These are phyloP conservation scores for Suhomyces tanzawaensis DNA, from an alignment of 805 yeast species.

Conservation along the genomic window DNA sequence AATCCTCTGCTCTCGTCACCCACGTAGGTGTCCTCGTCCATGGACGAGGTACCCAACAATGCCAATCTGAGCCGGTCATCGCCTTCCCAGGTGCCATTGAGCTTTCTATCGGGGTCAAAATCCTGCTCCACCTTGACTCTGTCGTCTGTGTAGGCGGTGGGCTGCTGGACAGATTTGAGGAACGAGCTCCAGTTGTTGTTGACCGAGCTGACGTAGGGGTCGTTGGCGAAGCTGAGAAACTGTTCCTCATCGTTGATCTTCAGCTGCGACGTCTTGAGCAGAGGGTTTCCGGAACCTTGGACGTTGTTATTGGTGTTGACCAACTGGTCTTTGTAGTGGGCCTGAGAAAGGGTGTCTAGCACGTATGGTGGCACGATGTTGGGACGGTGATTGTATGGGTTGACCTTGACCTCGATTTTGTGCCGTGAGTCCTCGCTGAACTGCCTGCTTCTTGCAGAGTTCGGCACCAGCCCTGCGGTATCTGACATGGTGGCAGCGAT, in stretches of 20 bases:
- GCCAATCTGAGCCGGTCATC: slow-evolving; percentile 57
- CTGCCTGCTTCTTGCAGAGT: slow-evolving; percentile 1
- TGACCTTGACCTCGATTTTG: slow-evolving; percentile 16
- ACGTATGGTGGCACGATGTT: slow-evolving; percentile 61
- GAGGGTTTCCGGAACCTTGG: slow-evolving; percentile 6
- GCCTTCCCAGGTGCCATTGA: slow-evolving; percentile 64
- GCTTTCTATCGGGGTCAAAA: slow-evolving; percentile 39
- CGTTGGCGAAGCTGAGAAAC: slow-evolving; percentile 35
- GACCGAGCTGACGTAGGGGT: slow-evolving; percentile 35
- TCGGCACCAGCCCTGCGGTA: background rate
- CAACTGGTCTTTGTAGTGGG: slow-evolving; percentile 38
- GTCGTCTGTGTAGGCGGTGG: slow-evolving; percentile 36
- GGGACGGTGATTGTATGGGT: slow-evolving; percentile 35
- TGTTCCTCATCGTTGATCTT: slow-evolving; percentile 27
- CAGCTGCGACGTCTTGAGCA: slow-evolving; percentile 7
- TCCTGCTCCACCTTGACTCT: slow-evolving; percentile 13
- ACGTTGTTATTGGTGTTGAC: slow-evolving; percentile 29
- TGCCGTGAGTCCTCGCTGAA: background rate
- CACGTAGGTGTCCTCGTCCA: slow-evolving; percentile 28
- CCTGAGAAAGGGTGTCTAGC: slow-evolving; percentile 50
- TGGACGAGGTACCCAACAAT: slow-evolving; percentile 38
- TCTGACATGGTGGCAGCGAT: slow-evolving; percentile 1
- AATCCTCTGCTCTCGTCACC: slow-evolving; percentile 4
- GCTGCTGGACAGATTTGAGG: slow-evolving; percentile 45
- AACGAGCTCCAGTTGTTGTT: slow-evolving; percentile 53